Base-by-base conservation (phyloP, 1,284 basidiomycete species). In the Leccinum angustisporum region DNA sequence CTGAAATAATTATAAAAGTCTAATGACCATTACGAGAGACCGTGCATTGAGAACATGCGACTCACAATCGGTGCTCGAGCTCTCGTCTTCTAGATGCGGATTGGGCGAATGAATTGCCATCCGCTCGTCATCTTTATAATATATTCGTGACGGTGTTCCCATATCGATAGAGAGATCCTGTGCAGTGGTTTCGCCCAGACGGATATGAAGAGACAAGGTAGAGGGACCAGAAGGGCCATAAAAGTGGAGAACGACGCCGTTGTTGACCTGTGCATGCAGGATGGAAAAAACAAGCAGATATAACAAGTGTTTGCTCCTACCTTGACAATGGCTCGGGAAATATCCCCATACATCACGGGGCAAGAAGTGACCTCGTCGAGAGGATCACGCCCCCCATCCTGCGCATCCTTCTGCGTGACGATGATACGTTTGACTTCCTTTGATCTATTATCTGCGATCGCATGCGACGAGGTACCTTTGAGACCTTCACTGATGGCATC, bases 1-100 rank as follows among this genome's bases (percentile, higher is more conserved):
- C 94, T 90, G 67, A 95, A 94, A 72, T 95, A 96, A 71, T 95
- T 95, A 78, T 93, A 95, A 75, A 95, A 96, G 75, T 94, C 91
- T 91, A 63, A 54, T 62, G 61, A 65, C 53, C 48, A 51, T 72
- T 30, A 66, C 33, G 21, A 43, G 38, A 51, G 14, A 55, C 18
- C 40, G 55, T 51, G 36, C 52, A 46, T 48, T n/a, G 21, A 50
- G 36, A 62, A 51, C 1, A 54, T 38, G 61, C 25, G 63, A 63
- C 78, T 64, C 67, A 84, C 84, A 84, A 61, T 79, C 77, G 36
- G 79, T 76, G 33, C 62, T 63, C 64, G 79, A 79, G 46, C 75
- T 74, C 36, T 81, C 80, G 21, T 75, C 73, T 40, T 82, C 81
- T 2, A 75, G 68, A 13, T 75, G 68, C 16, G 72, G 76, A 34